Evolutionary conservation across 345 rosid genomes (phyloP), one percentile per base, ranked within the genome.

Genomic region (Hibiscus mutabilis): DNA sequence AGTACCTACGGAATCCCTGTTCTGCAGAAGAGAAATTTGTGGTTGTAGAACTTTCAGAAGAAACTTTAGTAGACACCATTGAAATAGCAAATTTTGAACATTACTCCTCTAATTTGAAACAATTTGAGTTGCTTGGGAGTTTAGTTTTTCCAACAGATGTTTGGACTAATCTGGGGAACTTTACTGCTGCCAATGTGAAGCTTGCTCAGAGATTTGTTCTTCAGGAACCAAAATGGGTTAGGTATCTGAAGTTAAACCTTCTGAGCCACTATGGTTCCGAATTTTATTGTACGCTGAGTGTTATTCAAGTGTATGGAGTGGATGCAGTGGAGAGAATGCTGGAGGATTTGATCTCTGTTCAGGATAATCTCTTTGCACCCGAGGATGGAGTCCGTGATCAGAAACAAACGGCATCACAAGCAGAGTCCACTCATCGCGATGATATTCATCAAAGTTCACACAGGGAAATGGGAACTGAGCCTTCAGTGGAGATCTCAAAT

Each of bases 311-410:
- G 22, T 92, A 84, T 56, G 98, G 99, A 72, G 98, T 96, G 51
- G 98, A 96, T 82, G 97, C 98, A 14, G 94, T 92, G 70, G 99
- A 96, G 79, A 55, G 88, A 77, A 89, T 92, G 98, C 82, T 96
- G 68, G 98, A 89, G 77, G 99, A 96, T 86, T 81, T 92, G 86
- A 87, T 96, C 59, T 82, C 88, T 29, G 84, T 75, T 69, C 89
- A 89, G 72, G 89, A 82, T 66, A 82, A 80, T 12, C 14, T 80
- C 42, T 83, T 81, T 73, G 78, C 69, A 22, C 59, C 79, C 2
- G 82, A 80, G 25, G 88, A 83, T 59, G 88, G 79, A 27, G 71
- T 68, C 57, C 80, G 71, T 73, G 84, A 78, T 60, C 76, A 69
- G 66, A 85, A 86, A 81, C 78, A 72, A 62, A 15, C 46, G 31